These are phyloP conservation scores for Sequoia sempervirens DNA, from an alignment of 75 land plant genomes.

Conservation along the genomic window DNA sequence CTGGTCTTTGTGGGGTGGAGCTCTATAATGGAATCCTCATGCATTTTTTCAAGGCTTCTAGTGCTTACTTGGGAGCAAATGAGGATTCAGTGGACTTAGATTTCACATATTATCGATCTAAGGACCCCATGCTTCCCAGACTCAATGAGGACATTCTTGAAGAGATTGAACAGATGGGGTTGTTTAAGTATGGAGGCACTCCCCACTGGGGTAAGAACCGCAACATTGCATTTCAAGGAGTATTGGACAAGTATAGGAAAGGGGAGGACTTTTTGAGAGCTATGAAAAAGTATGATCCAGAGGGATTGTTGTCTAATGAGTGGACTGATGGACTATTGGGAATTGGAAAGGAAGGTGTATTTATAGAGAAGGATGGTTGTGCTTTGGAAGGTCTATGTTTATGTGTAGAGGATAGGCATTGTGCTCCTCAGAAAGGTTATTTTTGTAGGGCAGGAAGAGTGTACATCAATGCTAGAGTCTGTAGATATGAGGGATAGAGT, in stretches of 20 bases:
- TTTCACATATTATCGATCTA: constrained; percentile 55
- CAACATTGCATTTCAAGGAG: constrained; percentile 52
- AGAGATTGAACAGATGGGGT: constrained; percentile 73
- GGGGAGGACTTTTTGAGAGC: constrained; percentile 35
- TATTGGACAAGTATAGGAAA: constrained; percentile 38
- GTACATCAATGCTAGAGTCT: constrained; percentile 66
- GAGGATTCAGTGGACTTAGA: constrained; percentile 62
- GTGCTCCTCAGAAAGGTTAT: constrained; percentile 61
- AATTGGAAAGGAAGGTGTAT: constrained; percentile 11
- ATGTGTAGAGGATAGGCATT: constrained; percentile 62
- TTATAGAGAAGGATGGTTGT: constrained; percentile 34
- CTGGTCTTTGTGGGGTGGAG: constrained; percentile 54
- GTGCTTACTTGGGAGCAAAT: constrained; percentile 56
- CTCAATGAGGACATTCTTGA: constrained; percentile 64
- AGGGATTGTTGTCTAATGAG: constrained; percentile 58
- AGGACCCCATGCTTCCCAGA: constrained; percentile 44
- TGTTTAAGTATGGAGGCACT: constrained; percentile 62
- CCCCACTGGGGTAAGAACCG: constrained; percentile 94
- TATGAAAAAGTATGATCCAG: constrained; percentile 50
- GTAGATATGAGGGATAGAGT: constrained; percentile 20
- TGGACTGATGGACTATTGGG: constrained; percentile 74
- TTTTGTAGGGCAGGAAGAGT: constrained; percentile 58
- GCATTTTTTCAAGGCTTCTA: constrained; percentile 54
- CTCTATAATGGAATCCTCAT: constrained; percentile 69
- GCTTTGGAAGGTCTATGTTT: constrained; percentile 81